Conservation (phyloP, 371 early-diverging fungal genomes). For the Gilbertella persicaria region DNA sequence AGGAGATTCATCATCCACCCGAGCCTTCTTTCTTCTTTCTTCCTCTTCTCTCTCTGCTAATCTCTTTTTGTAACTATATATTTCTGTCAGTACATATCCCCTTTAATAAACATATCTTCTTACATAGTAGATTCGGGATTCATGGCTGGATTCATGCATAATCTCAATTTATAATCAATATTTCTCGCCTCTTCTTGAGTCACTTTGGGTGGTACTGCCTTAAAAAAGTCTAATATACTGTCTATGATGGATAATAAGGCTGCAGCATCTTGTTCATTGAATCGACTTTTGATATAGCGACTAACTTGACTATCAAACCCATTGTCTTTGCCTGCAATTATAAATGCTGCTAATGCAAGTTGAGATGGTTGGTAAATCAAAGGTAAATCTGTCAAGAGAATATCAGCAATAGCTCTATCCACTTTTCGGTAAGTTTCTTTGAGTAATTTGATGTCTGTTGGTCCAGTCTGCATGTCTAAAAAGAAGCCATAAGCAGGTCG, state of each 20-base stretch:
- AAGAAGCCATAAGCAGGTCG: slow-evolving; percentile 83
- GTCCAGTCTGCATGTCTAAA: slow-evolving; percentile 69
- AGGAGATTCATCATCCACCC: not conserved
- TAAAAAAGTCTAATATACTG: slow-evolving; percentile 47
- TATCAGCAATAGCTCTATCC: slow-evolving; percentile 51
- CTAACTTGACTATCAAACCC: slow-evolving; percentile 40
- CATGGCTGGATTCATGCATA: slow-evolving; percentile 72
- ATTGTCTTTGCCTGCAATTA: slow-evolving; percentile 63
- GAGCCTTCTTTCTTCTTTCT: slow-evolving; percentile 33
- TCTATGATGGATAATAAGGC: slow-evolving; percentile 40
- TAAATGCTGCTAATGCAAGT: slow-evolving; percentile 79
- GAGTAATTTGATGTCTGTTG: slow-evolving; percentile 47
- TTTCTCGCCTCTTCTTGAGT: slow-evolving; percentile 50
- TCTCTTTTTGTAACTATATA: slow-evolving; percentile 46
- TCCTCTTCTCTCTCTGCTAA: slow-evolving; percentile 37
- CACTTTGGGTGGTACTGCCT: slow-evolving; percentile 29
- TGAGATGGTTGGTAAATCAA: slow-evolving; percentile 85
- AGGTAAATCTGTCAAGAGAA: slow-evolving; percentile 74
- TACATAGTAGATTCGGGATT: slow-evolving; percentile 72
- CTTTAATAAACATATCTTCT: slow-evolving; percentile 13
- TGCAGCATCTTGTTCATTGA: slow-evolving; percentile 33
- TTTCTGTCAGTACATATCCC: too few relatives aligned
- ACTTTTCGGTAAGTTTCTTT: slow-evolving; percentile 57
- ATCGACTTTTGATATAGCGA: slow-evolving; percentile 39
- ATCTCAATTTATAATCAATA: slow-evolving; percentile 63